These are phyloP conservation scores for Diaporthe velutina DNA, from an alignment of 2,329 filamentous ascomycete species.

Conservation along the genomic window DNA sequence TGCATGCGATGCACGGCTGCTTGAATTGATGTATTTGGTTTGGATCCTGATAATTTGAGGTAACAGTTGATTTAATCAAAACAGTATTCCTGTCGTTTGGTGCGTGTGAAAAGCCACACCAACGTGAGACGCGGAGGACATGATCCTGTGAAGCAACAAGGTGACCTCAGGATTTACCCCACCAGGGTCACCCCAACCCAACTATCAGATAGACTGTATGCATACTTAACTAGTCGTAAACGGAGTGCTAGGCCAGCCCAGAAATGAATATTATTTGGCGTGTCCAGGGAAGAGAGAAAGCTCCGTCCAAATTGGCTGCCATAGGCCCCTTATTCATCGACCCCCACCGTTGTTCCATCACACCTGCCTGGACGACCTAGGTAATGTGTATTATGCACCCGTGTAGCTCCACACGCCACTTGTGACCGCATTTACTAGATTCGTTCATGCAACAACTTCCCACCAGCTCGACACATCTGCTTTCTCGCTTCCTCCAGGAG, in stretches of 20 bases:
- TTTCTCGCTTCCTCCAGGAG: neutral
- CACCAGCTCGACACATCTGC: neutral
- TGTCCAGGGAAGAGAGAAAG: neutral
- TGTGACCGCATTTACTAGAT: slow-evolving; percentile 15
- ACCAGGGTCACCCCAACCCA: too few relatives aligned
- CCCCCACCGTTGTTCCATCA: neutral
- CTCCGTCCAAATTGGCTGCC: neutral
- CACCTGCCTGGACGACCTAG: neutral
- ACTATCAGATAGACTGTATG: too few relatives aligned
- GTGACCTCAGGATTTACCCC: too few relatives aligned
- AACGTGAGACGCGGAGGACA: neutral
- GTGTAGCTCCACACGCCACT: slow-evolving; percentile 20
- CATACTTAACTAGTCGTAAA: too few relatives aligned
- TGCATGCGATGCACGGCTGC: neutral
- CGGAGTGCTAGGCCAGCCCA: neutral
- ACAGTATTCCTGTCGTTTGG: neutral
- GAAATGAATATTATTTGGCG: neutral
- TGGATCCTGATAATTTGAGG: neutral
- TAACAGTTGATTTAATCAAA: neutral
- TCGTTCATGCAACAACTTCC: slow-evolving; percentile 10
- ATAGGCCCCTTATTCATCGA: neutral
- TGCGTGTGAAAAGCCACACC: neutral
- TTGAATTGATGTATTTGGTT: neutral
- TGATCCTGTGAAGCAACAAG: neutral
- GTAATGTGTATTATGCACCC: slow-evolving; percentile 25